Evolutionary conservation across 2,329 filamentous ascomycete genomes (phyloP).

Genomic region (Colletotrichum sidae): DNA sequence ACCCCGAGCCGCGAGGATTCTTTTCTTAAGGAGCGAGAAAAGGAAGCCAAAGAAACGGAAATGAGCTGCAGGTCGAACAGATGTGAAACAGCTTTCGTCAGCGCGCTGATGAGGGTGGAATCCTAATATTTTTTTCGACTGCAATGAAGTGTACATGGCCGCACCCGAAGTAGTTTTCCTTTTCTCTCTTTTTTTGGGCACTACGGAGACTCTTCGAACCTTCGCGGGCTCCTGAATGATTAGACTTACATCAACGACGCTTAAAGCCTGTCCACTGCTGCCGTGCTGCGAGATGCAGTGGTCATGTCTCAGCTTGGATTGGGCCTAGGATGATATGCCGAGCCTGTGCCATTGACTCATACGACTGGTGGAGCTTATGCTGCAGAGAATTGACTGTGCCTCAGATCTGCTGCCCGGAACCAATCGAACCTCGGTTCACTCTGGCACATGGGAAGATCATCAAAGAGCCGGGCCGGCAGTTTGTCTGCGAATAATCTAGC

Average conservation of each 20-base stretch:
- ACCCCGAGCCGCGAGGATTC: conserved; percentile 27
- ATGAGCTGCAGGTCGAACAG: not conserved
- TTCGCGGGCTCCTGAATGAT: conserved; percentile 30
- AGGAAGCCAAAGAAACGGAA: conserved; percentile 29
- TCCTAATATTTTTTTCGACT: not conserved
- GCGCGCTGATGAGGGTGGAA: conserved; percentile 4
- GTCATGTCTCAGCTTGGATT: too few species aligned
- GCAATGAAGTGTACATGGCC: conserved; percentile 46
- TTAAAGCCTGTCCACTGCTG: not conserved
- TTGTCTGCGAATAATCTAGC: not conserved
- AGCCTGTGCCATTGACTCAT: too few species aligned
- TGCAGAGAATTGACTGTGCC: too few species aligned
- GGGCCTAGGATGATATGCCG: too few species aligned
- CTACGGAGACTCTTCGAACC: conserved; percentile 39
- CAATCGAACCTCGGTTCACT: too few species aligned
- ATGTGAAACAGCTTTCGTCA: conserved; percentile 30
- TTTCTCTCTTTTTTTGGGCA: conserved; percentile 40
- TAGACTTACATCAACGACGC: conserved; percentile 33
- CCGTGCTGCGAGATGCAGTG: too few species aligned
- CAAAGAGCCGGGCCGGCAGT: too few species aligned
- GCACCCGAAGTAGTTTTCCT: conserved; percentile 41
- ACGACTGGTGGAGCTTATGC: too few species aligned
- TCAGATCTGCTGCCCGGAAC: too few species aligned
- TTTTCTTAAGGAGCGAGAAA: not conserved
- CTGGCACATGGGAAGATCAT: too few species aligned